A percentile compares a stretch with the other conserved stretches of the same genome.
These are phyloP conservation scores for Raphanus hybrid DNA, from an alignment of 441 rosid genomes.

Conservation along the genomic window DNA sequence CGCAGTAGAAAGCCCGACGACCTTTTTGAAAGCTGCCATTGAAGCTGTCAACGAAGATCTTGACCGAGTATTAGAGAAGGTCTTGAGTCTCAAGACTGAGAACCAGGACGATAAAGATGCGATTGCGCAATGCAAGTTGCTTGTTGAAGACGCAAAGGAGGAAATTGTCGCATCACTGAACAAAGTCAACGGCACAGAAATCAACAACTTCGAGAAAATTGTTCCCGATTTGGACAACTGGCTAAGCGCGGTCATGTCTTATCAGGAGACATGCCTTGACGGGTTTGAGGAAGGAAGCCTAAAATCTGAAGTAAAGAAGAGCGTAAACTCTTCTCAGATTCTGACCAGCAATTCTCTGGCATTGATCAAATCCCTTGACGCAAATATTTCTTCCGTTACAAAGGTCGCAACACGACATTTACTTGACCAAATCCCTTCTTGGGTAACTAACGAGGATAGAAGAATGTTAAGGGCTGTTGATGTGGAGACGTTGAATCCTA, in stretches of 20 bases:
- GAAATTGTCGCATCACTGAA: constrained; percentile 44
- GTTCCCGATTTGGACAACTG: constrained; percentile 56
- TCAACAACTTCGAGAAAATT: constrained; percentile 30
- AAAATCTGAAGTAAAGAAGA: constrained; percentile 53
- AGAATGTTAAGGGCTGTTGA: constrained; percentile 53
- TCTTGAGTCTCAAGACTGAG: constrained; percentile 44
- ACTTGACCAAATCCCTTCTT: constrained; percentile 55
- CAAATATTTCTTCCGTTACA: constrained; percentile 28
- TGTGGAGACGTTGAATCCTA: constrained; percentile 47
- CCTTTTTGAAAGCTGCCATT: constrained; percentile 53
- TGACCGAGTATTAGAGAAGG: constrained; percentile 42
- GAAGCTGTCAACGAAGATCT: constrained; percentile 50
- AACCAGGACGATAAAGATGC: constrained; percentile 57
- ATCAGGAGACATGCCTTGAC: constrained; percentile 73
- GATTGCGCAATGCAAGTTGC: constrained; percentile 59
- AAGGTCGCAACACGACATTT: constrained; percentile 45
- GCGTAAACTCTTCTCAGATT: constrained; percentile 47
- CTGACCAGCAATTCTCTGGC: constrained; percentile 80
- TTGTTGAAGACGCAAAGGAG: constrained; percentile 55
- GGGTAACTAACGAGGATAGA: constrained; percentile 62
- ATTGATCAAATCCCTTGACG: constrained; percentile 45
- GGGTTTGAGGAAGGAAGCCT: constrained; percentile 66
- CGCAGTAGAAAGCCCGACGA: constrained; percentile 47
- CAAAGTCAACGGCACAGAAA: constrained; percentile 30
- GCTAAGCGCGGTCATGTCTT: constrained; percentile 80